Evolutionary conservation across 1,139 yeast species (phyloP).

Genomic region (Diutina scorzettiae): DNA sequence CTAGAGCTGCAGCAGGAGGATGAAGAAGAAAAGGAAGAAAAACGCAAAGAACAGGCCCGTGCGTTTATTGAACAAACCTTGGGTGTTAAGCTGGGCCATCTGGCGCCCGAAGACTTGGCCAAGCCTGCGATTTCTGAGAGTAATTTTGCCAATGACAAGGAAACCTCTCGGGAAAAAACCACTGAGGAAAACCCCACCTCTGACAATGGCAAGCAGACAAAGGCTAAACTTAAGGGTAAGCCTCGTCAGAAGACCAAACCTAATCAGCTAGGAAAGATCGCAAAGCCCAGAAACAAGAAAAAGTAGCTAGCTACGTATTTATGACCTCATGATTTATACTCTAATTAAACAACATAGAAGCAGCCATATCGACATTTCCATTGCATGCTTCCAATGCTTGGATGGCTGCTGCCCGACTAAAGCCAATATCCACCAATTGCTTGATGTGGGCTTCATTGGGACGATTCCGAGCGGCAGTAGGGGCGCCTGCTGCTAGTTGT

Average conservation of each 20-base stretch:
- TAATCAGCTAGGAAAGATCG: no score
- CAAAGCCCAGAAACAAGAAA: no score
- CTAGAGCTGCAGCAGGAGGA: not conserved
- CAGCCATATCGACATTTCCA: conserved; percentile 81
- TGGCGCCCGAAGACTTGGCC: not conserved
- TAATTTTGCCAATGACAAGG: no score
- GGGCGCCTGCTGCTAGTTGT: conserved; percentile 9
- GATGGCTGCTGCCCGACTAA: conserved; percentile 49
- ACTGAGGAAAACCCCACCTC: no score
- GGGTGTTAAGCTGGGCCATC: not conserved
- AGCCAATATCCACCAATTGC: conserved; percentile 59
- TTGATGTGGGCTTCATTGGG: conserved; percentile 36
- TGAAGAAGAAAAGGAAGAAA: not conserved
- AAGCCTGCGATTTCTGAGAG: not conserved
- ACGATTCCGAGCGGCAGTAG: not conserved
- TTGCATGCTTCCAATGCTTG: conserved; percentile 52
- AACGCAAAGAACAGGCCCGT: not conserved
- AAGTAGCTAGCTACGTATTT: not conserved
- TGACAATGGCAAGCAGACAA: no score
- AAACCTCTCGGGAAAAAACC: no score
- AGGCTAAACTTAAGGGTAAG: not conserved
- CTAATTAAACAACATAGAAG: conserved; percentile 51
- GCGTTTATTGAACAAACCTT: not conserved
- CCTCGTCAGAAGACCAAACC: no score
- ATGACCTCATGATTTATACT: not conserved